Conservation (phyloP, 2,329 filamentous ascomycete genomes). For the Dendrostoma leiphaemia region DNA sequence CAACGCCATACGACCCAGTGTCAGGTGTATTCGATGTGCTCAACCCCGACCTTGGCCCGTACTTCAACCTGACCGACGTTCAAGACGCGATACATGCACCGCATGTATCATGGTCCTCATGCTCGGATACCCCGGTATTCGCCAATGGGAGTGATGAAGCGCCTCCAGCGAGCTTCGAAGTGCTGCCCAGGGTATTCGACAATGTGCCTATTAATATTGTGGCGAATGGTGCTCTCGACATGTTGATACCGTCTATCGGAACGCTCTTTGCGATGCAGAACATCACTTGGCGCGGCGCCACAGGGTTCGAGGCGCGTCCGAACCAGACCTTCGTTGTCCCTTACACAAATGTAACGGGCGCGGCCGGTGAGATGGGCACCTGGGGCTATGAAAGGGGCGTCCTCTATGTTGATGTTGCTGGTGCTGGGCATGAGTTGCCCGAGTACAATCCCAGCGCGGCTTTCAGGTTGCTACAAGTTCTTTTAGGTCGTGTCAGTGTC, state of each 20-base stretch:
- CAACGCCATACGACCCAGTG: conserved; percentile 61
- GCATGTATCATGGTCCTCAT: conserved; percentile 6
- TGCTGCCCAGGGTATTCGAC: conserved; percentile 71
- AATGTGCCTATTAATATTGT: conserved; percentile 70
- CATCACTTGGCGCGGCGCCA: conserved; percentile 73
- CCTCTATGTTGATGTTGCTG: conserved; percentile 19
- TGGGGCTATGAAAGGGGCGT: conserved; percentile 8
- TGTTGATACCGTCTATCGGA: conserved; percentile 67
- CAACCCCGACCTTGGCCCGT: conserved; percentile 56
- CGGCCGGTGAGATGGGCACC: conserved; percentile 6
- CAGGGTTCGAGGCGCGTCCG: conserved; percentile 66
- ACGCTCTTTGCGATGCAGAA: conserved; percentile 73
- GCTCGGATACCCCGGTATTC: conserved; percentile 32
- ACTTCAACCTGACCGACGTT: conserved; percentile 67
- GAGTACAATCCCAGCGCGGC: conserved; percentile 11
- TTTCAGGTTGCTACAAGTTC: conserved; percentile 8
- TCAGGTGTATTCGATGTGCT: conserved; percentile 55
- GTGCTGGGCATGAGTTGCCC: conserved; percentile 9
- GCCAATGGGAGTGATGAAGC: conserved; percentile 47
- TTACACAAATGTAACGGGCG: conserved; percentile 45
- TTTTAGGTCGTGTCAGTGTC: conserved; percentile 13
- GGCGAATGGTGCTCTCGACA: conserved; percentile 70
- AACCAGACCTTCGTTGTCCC: conserved; percentile 67
- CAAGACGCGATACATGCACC: conserved; percentile 72
- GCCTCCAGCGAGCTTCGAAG: conserved; percentile 49